Conservation (phyloP, 345 rosid species). For the Ceriops tagal region DNA sequence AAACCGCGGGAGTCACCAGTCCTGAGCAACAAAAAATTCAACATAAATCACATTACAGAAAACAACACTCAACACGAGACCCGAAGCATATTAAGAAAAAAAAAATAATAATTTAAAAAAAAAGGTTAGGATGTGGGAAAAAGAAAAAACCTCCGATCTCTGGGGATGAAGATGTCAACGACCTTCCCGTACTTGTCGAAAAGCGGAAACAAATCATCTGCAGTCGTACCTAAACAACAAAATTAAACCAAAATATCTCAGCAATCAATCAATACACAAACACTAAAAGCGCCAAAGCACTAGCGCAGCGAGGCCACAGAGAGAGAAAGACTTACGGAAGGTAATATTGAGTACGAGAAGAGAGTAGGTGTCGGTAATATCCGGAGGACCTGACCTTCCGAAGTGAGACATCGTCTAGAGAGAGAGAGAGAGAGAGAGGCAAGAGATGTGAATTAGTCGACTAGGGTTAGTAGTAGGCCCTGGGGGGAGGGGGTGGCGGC, state of each 20-base stretch:
- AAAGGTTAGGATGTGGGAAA: background rate
- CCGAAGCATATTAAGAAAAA: background rate
- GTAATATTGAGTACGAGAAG: slow-evolving; percentile 79
- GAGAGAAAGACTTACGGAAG: slow-evolving; percentile 44
- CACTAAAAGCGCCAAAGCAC: background rate
- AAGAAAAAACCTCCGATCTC: slow-evolving; percentile 66
- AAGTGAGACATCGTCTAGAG: slow-evolving; percentile 43
- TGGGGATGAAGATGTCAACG: slow-evolving; percentile 75
- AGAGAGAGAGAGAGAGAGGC: background rate
- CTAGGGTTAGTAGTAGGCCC: too few relatives aligned
- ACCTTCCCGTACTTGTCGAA: slow-evolving; percentile 89
- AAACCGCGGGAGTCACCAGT: slow-evolving; percentile 66
- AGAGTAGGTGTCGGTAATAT: slow-evolving; percentile 53
- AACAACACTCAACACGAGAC: background rate
- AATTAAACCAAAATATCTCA: background rate
- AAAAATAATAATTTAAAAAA: too few relatives aligned
- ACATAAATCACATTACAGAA: background rate
- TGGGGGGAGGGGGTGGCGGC: too few relatives aligned
- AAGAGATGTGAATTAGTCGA: too few relatives aligned
- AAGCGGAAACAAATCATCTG: slow-evolving; percentile 82
- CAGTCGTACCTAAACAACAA: slow-evolving; percentile 58
- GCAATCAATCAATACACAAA: background rate
- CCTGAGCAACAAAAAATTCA: slow-evolving; percentile 19
- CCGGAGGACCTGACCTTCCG: slow-evolving; percentile 58
- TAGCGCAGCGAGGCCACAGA: background rate